Evolutionary conservation across 305 asterid genomes (phyloP).

Genomic region (Rubia occidens): DNA sequence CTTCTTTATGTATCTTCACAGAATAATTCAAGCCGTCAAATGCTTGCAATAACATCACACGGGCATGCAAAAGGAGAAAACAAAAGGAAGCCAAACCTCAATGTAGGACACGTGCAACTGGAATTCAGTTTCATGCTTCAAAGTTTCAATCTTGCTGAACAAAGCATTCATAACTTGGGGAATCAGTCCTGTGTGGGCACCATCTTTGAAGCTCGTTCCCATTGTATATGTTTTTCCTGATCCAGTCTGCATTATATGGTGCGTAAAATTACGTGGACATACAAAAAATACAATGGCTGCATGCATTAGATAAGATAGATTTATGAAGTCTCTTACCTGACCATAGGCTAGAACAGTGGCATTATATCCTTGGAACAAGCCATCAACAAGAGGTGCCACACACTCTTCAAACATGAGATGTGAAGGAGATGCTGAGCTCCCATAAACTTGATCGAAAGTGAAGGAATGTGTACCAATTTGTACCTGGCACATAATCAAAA

Average conservation of each 20-base stretch:
- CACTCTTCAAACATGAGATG: slow-evolving; percentile 89
- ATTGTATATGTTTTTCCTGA: slow-evolving; percentile 96
- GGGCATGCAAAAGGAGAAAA: neutral
- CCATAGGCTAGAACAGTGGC: slow-evolving; percentile 99
- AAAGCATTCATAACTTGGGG: slow-evolving; percentile 85
- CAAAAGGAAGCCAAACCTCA: slow-evolving; percentile 45
- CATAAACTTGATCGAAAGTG: slow-evolving; percentile 96
- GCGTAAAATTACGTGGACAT: neutral
- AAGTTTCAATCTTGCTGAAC: slow-evolving; percentile 71
- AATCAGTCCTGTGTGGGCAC: slow-evolving; percentile 68
- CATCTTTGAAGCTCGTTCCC: slow-evolving; percentile 91
- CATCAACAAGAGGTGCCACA: slow-evolving; percentile 89
- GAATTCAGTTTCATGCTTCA: slow-evolving; percentile 82
- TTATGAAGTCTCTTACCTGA: slow-evolving; percentile 43
- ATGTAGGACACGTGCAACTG: slow-evolving; percentile 91
- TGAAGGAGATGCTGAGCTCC: slow-evolving; percentile 72
- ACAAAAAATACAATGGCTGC: neutral
- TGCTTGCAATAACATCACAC: neutral
- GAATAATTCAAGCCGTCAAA: slow-evolving; percentile 14
- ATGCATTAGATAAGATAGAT: neutral
- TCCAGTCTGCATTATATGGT: slow-evolving; percentile 64
- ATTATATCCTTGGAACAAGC: slow-evolving; percentile 96
- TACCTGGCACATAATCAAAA: slow-evolving; percentile 44
- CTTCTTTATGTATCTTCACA: slow-evolving; percentile 92
- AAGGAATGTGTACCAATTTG: slow-evolving; percentile 93